Conservation (phyloP, 768 basidiomycete genomes). For the Hydnomerulius pinastri region DNA sequence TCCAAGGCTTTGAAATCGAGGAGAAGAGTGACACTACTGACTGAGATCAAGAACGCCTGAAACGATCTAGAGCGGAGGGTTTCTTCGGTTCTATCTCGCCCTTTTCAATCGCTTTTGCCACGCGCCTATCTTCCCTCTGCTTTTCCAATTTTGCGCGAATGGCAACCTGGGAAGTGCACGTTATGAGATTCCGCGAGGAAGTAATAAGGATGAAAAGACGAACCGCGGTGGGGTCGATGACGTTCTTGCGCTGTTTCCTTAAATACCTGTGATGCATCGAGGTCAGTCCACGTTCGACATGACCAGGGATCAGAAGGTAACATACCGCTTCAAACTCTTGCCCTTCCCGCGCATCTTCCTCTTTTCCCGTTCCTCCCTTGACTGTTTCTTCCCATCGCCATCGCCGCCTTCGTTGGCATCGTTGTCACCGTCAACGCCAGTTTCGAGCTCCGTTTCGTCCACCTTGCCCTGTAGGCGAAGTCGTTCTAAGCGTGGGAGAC, state of each 20-base stretch:
- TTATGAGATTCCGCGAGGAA: not conserved
- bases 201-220: constrained; percentile 17
- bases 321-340: constrained; percentile 79
- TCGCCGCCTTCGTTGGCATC: constrained; percentile 41
- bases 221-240: constrained; percentile 82
- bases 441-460: constrained; percentile 60
- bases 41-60: constrained; percentile 25
- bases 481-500: constrained; percentile 73
- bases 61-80: constrained; percentile 38
- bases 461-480: constrained; percentile 67
- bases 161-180: constrained; percentile 41
- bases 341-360: constrained; percentile 85
- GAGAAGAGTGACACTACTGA: not conserved
- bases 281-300: not conserved
- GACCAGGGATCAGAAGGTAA: not conserved
- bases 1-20: too few relatives aligned
- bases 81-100: constrained; percentile 30
- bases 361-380: constrained; percentile 50
- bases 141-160: constrained; percentile 68
- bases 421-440: constrained; percentile 30
- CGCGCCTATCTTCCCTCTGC: constrained; percentile 48
- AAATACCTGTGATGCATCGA: constrained; percentile 48
- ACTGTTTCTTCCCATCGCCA: constrained; percentile 28
- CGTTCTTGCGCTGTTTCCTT: constrained; percentile 92
- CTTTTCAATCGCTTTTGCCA: constrained; percentile 36